These are phyloP conservation scores for Sideroxylon spinosum DNA, from an alignment of 179 eudicot species.

Conservation along the genomic window DNA sequence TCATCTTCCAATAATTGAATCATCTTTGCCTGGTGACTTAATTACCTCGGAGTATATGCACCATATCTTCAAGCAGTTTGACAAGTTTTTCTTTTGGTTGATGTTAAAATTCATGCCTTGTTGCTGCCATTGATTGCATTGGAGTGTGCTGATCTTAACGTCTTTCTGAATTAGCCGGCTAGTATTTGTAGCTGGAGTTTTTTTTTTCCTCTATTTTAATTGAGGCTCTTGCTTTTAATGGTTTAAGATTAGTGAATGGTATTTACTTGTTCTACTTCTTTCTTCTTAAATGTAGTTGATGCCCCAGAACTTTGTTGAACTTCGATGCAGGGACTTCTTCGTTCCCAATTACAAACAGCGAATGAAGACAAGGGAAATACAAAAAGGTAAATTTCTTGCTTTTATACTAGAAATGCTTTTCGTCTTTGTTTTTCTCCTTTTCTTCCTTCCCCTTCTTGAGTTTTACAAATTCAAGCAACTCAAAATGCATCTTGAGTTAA, in stretches of 20 bases:
- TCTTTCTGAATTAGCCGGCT: no score
- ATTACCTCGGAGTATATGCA: neutral
- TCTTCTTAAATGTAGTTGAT: neutral
- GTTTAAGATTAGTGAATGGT: neutral
- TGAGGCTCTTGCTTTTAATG: neutral
- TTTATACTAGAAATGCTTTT: neutral
- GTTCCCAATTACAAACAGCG: slow-evolving; percentile 78
- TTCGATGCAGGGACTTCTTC: slow-evolving; percentile 65
- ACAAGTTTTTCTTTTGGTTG: neutral
- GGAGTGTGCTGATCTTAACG: neutral
- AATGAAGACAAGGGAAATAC: slow-evolving; percentile 74
- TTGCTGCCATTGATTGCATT: neutral
- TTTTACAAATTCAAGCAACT: neutral
- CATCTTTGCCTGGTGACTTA: neutral
- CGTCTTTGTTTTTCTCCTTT: slow-evolving; percentile 4
- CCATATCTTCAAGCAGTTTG: neutral
- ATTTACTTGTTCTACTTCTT: neutral
- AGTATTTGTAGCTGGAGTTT: neutral
- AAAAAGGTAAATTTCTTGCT: slow-evolving; percentile 46
- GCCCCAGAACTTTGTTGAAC: neutral
- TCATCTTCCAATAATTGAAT: neutral
- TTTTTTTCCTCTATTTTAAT: neutral
- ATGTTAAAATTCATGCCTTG: neutral
- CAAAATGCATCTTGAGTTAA: no score
- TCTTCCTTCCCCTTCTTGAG: neutral